Evolutionary conservation across 805 yeast species (phyloP), one percentile per base, ranked within the genome.

Genomic region (Kuraishia cidri): DNA sequence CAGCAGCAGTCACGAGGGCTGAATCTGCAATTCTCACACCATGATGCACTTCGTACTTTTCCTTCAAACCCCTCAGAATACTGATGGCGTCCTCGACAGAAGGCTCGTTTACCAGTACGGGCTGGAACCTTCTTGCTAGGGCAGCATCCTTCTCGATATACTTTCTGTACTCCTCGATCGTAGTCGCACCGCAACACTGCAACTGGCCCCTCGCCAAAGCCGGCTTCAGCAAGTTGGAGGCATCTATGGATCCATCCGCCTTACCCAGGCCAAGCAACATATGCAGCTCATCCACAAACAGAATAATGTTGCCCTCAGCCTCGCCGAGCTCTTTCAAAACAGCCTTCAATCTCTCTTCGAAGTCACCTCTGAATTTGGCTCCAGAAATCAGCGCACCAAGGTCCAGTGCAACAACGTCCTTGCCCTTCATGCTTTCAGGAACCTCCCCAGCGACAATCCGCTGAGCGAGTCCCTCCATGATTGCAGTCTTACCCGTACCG

Each of bases 111-210:
- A 90, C 79, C 37, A 73, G 49, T 20, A 90, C 94, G 1, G 95
- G 82, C 46, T 90, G 95, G 56, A 90, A 88, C 45, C 98, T 70
- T 61, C 98, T 74, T 2, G 97, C 90, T 39, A 90, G 65, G 1
- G 97, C 97, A 1, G 95, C 94, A 49, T 90, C 98, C 52, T 90
- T 90, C 58, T 90, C 97, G 42, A 90, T 90, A 47, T 87, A 85
- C 52, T 86, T 87, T 36, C 88, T 62, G 59, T 83, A 90, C 54
- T 90, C 98, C 41, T 90, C 97, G 32, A 85, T 64, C 1, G 98
- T 90, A 1, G 98, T 90, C 1, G 98, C 98, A 39, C 97, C 95
- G 48, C 94, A 85, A 57, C 95, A 84, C 42, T 94, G 90, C 35
- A 90, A 66, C 45, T 78, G 74, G 1, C 97, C 97, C 50, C 95